Percentiles rank a stretch among this genome's conserved stretches.
phyloP scores from a whole-genome alignment of 768 basidiomycete species.

The Suillus decipiens region DNA sequence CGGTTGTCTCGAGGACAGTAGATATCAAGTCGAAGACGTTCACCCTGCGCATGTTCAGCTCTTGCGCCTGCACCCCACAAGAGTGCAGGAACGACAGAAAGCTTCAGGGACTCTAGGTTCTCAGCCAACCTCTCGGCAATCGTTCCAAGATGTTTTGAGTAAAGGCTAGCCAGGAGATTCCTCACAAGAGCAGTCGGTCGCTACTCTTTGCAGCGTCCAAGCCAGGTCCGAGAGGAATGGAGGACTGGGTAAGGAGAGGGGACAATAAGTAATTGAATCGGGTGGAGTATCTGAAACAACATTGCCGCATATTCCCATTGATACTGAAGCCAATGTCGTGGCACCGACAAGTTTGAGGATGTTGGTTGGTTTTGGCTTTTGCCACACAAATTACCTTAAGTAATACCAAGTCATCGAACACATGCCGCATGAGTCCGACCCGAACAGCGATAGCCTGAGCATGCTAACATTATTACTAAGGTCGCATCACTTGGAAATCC shows the following conservation, averaged over 20 bases:
- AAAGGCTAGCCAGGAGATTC: conserved; percentile 46
- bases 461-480: too few relatives aligned
- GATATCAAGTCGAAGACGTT: conserved; percentile 29
- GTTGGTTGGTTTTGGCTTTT: too few relatives aligned
- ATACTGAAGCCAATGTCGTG: too few relatives aligned
- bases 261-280: conserved; percentile 42
- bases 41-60: conserved; percentile 20
- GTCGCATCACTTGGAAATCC: too few relatives aligned
- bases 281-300: conserved; percentile 47
- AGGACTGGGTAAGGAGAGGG: conserved; percentile 39
- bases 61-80: conserved; percentile 28
- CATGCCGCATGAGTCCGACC: too few relatives aligned
- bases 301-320: conserved; percentile 62
- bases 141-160: conserved; percentile 5
- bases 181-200: conserved; percentile 62
- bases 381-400: too few relatives aligned
- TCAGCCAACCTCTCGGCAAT: conserved; percentile 2
- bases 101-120: conserved; percentile 16
- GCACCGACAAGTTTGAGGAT: too few relatives aligned
- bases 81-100: conserved; percentile 35
- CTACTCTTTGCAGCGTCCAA: conserved; percentile 61
- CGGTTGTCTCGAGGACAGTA: conserved; percentile 26
- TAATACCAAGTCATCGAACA: too few relatives aligned
- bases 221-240: conserved; percentile 44
- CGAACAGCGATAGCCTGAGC: too few relatives aligned